Evolutionary conservation across 2,329 filamentous ascomycete genomes (phyloP).

Genomic region (Ilyonectria mors-panacis): DNA sequence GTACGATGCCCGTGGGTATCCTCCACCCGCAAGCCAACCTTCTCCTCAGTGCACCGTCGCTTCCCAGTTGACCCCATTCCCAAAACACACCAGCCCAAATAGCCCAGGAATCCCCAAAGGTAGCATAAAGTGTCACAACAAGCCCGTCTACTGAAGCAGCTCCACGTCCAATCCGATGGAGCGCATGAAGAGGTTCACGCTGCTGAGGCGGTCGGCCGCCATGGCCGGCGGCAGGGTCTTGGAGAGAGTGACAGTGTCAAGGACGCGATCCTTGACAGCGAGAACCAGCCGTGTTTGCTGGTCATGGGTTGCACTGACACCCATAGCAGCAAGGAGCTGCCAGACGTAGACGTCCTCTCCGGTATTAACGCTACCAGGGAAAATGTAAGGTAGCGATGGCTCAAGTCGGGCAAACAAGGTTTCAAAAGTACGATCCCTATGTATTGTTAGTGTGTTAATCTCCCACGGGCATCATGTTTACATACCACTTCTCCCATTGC

Average conservation of each 20-base stretch:
- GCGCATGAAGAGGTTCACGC: constrained; percentile 98
- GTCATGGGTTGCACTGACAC: constrained; percentile 91
- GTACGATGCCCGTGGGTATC: constrained; percentile 29
- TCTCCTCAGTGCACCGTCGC: constrained; percentile 35
- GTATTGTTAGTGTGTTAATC: constrained; percentile 50
- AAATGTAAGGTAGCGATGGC: constrained; percentile 85
- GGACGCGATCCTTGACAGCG: constrained; percentile 97
- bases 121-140: constrained; percentile 36
- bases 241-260: constrained; percentile 91
- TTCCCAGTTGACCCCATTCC: constrained; percentile 41
- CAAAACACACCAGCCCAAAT: constrained; percentile 48
- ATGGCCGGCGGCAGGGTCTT: constrained; percentile 92
- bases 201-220: constrained; percentile 85
- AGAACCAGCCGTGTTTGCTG: constrained; percentile 96
- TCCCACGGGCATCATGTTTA: constrained; percentile 22
- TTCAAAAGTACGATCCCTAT: constrained; percentile 83
- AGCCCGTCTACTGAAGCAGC: constrained; percentile 61
- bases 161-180: constrained; percentile 99
- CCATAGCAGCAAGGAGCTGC: constrained; percentile 97
- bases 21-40: constrained; percentile 41
- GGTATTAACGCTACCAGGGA: constrained; percentile 91
- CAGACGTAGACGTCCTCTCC: constrained; percentile 97
- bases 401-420: constrained; percentile 90
- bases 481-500: constrained; percentile 85
- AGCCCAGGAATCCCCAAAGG: constrained; percentile 45